These are phyloP conservation scores for Aureobasidium melanogenum DNA, from an alignment of 2,329 filamentous ascomycete genomes.

Conservation along the genomic window DNA sequence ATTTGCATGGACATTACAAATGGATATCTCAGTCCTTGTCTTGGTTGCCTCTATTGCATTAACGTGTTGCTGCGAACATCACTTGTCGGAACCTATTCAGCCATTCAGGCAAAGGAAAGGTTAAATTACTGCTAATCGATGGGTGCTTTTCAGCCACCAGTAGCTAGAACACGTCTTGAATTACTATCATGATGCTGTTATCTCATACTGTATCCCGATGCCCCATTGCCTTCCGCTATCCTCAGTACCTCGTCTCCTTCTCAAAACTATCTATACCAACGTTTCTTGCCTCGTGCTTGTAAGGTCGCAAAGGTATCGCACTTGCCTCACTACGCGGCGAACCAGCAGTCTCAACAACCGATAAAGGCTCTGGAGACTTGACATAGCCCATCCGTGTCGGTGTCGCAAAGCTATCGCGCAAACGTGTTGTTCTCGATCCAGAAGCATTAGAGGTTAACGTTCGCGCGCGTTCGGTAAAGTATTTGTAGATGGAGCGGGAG, in stretches of 20 bases:
- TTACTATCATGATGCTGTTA: neutral
- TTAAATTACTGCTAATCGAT: no score
- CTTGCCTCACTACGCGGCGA: neutral
- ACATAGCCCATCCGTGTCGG: neutral
- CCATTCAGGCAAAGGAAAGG: no score
- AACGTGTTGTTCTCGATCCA: neutral
- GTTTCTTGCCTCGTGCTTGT: neutral
- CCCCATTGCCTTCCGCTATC: no score
- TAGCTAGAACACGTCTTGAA: no score
- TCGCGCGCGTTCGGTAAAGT: neutral
- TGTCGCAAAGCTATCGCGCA: neutral
- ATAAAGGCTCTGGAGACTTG: neutral
- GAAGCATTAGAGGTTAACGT: neutral
- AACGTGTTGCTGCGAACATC: no score
- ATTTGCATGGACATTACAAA: no score
- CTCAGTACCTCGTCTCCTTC: neutral
- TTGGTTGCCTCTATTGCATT: no score
- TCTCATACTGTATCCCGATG: no score
- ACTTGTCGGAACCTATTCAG: no score
- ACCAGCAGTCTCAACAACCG: neutral
- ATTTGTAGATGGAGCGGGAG: slow-evolving; percentile 11
- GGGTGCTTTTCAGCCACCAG: no score
- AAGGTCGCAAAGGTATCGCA: neutral
- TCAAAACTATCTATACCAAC: neutral
- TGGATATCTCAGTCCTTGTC: no score